Evolutionary conservation across 2,329 filamentous ascomycete genomes (phyloP).

Genomic region (Apiospora rasikravindrae): DNA sequence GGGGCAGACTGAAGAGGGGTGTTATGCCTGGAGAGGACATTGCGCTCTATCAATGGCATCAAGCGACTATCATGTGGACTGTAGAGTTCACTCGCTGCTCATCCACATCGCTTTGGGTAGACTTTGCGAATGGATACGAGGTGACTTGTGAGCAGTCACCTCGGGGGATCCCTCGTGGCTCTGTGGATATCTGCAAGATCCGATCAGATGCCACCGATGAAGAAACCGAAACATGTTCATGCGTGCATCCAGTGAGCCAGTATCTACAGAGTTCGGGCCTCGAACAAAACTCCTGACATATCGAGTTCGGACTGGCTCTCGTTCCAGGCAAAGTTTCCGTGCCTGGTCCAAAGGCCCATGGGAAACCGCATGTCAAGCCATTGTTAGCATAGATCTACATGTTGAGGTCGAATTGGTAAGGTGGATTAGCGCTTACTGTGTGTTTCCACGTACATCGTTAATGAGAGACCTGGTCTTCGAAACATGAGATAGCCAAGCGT

Average conservation of each 20-base stretch:
- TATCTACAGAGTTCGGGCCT: not conserved
- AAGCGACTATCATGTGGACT: not conserved
- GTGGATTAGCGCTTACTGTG: not conserved
- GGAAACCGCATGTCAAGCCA: not conserved
- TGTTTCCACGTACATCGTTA: not conserved
- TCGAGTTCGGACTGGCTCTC: not conserved
- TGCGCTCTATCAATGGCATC: not conserved
- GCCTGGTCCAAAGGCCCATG: not conserved
- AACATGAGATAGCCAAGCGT: not conserved
- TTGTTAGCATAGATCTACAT: conserved; percentile 8
- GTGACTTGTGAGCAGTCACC: conserved; percentile 12
- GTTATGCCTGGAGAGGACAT: not conserved
- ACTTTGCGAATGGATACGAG: conserved; percentile 14
- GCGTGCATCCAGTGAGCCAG: conserved; percentile 7
- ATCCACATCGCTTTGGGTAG: conserved; percentile 18
- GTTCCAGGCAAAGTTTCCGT: not conserved
- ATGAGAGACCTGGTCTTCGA: not conserved
- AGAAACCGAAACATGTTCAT: conserved; percentile 15
- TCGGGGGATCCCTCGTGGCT: not conserved
- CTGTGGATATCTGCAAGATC: conserved; percentile 15
- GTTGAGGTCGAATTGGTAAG: not conserved
- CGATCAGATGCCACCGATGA: conserved; percentile 17
- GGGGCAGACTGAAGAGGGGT: not conserved
- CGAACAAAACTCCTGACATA: not conserved
- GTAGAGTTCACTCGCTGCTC: not conserved